phyloP scores from a whole-genome alignment of 164 flowering plant species.

The Vitis vinifera region ASM3070453v1 NC_081821.1:5674001-5674500 shows the following conservation, averaged over 20 bases:
- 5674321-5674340: conserved; percentile 27
- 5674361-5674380: conserved; percentile 32
- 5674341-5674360: conserved; percentile 22
- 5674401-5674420: conserved; percentile 12
- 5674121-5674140: conserved; percentile 38
- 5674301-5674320: conserved; percentile 40
- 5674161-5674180: conserved; percentile 48
- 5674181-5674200: conserved; percentile 30
- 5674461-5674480: conserved; percentile 30
- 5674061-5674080: conserved; percentile 35
- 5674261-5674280: conserved; percentile 31
- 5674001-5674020: too few species aligned
- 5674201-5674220: conserved; percentile 39
- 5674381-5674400: conserved; percentile 26
- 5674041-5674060: conserved; percentile 10
- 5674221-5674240: conserved; percentile 39
- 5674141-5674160: conserved; percentile 44
- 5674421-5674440: conserved; percentile 22
- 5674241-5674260: conserved; percentile 15
- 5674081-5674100: conserved; percentile 23
- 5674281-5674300: conserved; percentile 23
- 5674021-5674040: too few species aligned
- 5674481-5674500: conserved; percentile 34
- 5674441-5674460: conserved; percentile 26
- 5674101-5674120: conserved; percentile 18